Evolutionary conservation across 2,329 filamentous ascomycete species (phyloP).

Genomic region (Clarireedia sp.): DNA sequence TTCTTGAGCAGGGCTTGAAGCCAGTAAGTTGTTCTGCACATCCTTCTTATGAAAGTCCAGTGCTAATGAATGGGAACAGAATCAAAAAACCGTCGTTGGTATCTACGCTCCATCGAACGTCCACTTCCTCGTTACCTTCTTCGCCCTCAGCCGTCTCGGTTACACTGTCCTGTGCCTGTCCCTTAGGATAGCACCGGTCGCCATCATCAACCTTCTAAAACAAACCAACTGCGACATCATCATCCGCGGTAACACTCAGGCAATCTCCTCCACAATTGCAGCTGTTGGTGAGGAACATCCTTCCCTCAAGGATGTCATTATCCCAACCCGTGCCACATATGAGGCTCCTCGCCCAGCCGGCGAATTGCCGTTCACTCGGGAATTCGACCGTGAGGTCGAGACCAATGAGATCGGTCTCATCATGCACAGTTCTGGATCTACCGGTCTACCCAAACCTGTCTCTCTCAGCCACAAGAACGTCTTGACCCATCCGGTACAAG

Average conservation of each 20-base stretch:
- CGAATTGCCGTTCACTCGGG: conserved; percentile 1
- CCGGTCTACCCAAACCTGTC: conserved; percentile 56
- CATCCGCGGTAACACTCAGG: conserved; percentile 10
- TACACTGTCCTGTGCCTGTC: conserved; percentile 47
- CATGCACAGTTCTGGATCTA: conserved; percentile 37
- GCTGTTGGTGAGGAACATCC: conserved; percentile 1
- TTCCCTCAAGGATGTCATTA: conserved; percentile 4
- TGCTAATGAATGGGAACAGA: not conserved
- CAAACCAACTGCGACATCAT: conserved; percentile 27
- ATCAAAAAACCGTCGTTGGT: conserved; percentile 14
- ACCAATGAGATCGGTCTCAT: conserved; percentile 13
- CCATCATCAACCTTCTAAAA: conserved; percentile 40
- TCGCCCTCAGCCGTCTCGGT: conserved; percentile 44
- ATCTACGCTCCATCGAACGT: conserved; percentile 29
- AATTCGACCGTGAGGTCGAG: conserved; percentile 8
- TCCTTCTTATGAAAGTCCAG: not conserved
- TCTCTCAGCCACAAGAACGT: conserved; percentile 46
- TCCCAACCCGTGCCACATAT: conserved; percentile 11
- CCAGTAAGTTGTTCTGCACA: conserved; percentile 3
- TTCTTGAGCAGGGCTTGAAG: conserved; percentile 2
- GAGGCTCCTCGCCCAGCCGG: not conserved
- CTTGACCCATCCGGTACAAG: conserved; percentile 34
- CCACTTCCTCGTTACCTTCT: conserved; percentile 43
- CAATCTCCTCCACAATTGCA: conserved; percentile 1
- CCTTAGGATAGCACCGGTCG: conserved; percentile 42